Evolutionary conservation across 192 early-diverging fungal species (phyloP), one percentile per base, ranked within the genome.

Genomic region (Backusella circina): DNA sequence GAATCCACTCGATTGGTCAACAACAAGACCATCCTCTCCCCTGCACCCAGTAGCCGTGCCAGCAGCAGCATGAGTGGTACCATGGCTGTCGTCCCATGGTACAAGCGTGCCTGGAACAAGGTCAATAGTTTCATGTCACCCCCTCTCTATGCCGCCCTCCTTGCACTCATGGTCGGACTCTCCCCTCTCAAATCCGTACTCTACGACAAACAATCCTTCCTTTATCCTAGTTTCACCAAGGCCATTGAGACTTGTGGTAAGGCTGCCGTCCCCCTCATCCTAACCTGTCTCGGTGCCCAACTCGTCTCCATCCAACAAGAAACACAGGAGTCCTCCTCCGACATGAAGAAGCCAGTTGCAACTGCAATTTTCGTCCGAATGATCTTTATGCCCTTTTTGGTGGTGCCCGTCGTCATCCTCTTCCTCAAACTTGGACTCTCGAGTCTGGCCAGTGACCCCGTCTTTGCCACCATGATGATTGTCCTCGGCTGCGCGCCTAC

Each of bases 241-340:
- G 89, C 91, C 1, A 86, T 95, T 28, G 90, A 93, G 80, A 89
- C 73, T 28, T 86, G 93, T 77, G 94, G 94, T 38, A 85, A 88
- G 30, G 92, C 92, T 4, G 92, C 91, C 8, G 92, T 95, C 21
- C 94, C 94, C 1, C 81, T 94, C 68, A 91, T 93, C 31, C 78
- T 95, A 54, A 83, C 93, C 2, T 92, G 92, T 71, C 87, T 95
- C 5, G 94, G 94, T 5, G 89, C 91, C 15, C 92, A 94, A 75
- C 77, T 90, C 1, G 82, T 66, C 10, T 65, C 65, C 0, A 76
- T 80, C 33, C 38, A 65, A 26, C 73, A 74, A n/a, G 44, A 77
- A 32, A 23, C 54, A 33, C 75, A 77, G 3, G 68, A 72, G 15
- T 18, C 36, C 0, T 41, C 65, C 2, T 69, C n/a, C 30, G 67